Evolutionary conservation across 208 protist species (phyloP).

Genomic region (Chromosphaera perkinsii): DNA sequence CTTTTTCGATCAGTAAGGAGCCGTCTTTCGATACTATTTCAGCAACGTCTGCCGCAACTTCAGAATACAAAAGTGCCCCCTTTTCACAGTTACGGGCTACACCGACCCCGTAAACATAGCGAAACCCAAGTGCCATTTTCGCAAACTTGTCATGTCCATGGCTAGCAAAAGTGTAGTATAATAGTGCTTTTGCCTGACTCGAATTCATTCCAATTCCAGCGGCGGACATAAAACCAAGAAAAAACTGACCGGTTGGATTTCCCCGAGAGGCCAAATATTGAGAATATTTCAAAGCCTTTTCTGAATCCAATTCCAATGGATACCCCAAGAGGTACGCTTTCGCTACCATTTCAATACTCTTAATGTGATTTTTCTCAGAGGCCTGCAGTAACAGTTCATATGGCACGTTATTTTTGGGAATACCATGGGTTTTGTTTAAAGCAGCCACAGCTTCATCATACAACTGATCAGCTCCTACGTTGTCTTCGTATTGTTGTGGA

Average conservation of each 20-base stretch:
- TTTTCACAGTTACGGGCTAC: neutral
- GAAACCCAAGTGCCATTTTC: neutral
- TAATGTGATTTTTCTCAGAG: no score
- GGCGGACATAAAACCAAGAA: neutral
- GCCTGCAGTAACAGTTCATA: no score
- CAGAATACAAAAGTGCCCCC: neutral
- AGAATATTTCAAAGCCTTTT: no score
- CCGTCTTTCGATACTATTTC: neutral
- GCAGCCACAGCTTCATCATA: no score
- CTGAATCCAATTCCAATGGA: no score
- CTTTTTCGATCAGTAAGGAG: neutral
- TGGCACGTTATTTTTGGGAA: no score
- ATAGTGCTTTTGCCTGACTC: neutral
- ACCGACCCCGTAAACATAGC: neutral
- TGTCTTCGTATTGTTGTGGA: no score
- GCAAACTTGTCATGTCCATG: constrained; percentile 7
- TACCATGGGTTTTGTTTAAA: no score
- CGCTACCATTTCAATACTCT: no score
- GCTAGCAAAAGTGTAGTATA: neutral
- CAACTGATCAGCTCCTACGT: no score
- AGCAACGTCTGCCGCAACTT: neutral
- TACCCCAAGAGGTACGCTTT: no score
- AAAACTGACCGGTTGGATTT: neutral
- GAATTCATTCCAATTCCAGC: neutral
- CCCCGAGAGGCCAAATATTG: no score